A percentile compares a stretch with the other conserved stretches of the same genome.
Conservation (phyloP, 805 yeast genomes). For the Naumovozyma dairenensis region DNA sequence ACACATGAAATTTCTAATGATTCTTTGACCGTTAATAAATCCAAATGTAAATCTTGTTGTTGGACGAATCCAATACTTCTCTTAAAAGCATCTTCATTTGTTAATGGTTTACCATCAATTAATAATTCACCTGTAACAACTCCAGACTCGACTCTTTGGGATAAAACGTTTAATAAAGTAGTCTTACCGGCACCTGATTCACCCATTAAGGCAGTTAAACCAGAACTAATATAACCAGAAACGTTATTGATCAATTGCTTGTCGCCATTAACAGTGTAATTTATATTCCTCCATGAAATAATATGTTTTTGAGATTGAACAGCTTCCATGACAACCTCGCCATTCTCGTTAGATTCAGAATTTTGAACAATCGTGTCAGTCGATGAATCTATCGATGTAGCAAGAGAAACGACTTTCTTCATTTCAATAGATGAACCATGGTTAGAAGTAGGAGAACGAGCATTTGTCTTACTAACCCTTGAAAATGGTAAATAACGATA, state of each 20-base stretch:
- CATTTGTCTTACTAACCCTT: neutral
- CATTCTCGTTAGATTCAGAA: conserved; percentile 5
- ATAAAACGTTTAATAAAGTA: conserved; percentile 43
- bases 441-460: conserved; percentile 5
- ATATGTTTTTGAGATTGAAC: conserved; percentile 32
- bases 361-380: conserved; percentile 3
- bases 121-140: conserved; percentile 48
- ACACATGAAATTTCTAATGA: conserved; percentile 43
- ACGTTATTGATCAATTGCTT: conserved; percentile 34
- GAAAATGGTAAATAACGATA: conserved; percentile 2
- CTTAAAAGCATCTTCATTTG: conserved; percentile 34
- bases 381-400: conserved; percentile 2
- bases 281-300: conserved; percentile 54
- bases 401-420: no score
- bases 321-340: conserved; percentile 7
- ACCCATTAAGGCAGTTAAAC: conserved; percentile 53
- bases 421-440: conserved; percentile 9
- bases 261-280: conserved; percentile 37
- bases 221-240: conserved; percentile 64
- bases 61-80: conserved; percentile 51
- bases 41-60: conserved; percentile 48
- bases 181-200: conserved; percentile 63
- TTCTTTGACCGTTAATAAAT: conserved; percentile 43
- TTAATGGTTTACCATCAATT: conserved; percentile 44
- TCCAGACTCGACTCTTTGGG: conserved; percentile 45